Evolutionary conservation across 2,329 filamentous ascomycete genomes (phyloP).

Genomic region (Penicillium sp.): DNA sequence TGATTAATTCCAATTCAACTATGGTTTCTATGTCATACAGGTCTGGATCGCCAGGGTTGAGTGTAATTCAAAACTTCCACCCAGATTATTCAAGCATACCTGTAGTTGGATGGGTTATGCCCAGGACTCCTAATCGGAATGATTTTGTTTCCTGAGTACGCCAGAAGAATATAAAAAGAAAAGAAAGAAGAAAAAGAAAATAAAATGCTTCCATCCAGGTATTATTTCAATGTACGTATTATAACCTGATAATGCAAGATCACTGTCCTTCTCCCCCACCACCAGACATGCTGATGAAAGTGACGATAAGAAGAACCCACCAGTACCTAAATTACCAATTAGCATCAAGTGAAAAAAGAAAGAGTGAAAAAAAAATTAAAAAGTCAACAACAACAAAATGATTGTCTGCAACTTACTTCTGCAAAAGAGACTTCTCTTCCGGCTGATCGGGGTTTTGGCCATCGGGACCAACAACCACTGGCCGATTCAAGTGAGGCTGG

Average conservation of each 20-base stretch:
- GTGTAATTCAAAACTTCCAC: too few species aligned
- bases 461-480: constrained; percentile 41
- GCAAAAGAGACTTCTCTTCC: constrained; percentile 46
- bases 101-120: too few species aligned
- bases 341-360: not conserved
- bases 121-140: too few species aligned
- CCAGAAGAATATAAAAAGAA: too few species aligned
- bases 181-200: too few species aligned
- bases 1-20: too few species aligned
- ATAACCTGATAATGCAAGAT: not conserved
- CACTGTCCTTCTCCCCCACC: constrained; percentile 32
- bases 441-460: constrained; percentile 40
- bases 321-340: constrained; percentile 41
- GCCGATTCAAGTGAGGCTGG: constrained; percentile 41
- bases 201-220: not conserved
- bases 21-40: too few species aligned
- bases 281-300: constrained; percentile 44
- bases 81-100: too few species aligned
- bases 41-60: too few species aligned
- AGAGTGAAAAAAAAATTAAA: not conserved
- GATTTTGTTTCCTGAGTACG: too few species aligned
- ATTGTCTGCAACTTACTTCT: constrained; percentile 36
- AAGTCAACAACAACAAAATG: not conserved
- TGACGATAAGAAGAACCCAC: constrained; percentile 47
- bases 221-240: not conserved